Conservation (phyloP, 352 stramenopile genomes). For the Stramenopiles sp. region DNA sequence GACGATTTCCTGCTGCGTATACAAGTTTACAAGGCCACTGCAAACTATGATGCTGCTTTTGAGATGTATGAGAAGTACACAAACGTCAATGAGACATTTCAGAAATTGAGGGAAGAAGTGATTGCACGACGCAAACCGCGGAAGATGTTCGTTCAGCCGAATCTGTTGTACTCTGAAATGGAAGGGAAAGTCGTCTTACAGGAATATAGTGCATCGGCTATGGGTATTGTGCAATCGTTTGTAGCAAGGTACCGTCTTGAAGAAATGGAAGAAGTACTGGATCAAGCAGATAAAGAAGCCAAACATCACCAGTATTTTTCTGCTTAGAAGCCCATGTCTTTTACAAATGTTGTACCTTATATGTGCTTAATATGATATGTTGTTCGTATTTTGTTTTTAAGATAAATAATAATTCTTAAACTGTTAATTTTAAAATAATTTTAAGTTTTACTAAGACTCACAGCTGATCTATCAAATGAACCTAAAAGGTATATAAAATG, state of each 20-base stretch:
- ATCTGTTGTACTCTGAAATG: constrained; percentile 7
- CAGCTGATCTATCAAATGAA: too few species aligned
- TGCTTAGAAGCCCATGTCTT: too few species aligned
- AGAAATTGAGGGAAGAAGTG: constrained; percentile 19
- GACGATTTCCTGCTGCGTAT: constrained; percentile 19
- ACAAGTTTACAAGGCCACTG: constrained; percentile 24
- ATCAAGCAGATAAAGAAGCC: not conserved
- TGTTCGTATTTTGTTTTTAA: too few species aligned
- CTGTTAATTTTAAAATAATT: too few species aligned
- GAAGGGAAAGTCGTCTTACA: not conserved
- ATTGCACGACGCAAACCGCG: constrained; percentile 22
- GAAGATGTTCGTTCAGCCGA: constrained; percentile 23
- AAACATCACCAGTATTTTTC: not conserved
- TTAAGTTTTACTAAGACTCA: too few species aligned
- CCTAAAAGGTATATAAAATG: too few species aligned
- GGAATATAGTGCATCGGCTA: not conserved
- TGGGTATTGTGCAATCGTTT: not conserved
- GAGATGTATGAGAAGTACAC: constrained; percentile 24
- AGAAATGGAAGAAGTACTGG: not conserved
- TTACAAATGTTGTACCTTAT: too few species aligned
- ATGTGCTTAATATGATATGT: too few species aligned
- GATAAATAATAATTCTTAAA: too few species aligned
- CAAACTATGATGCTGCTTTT: constrained; percentile 17
- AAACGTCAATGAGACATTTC: constrained; percentile 20
- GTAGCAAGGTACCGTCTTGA: not conserved